Base-by-base conservation (phyloP, 352 stramenopile genomes). In the Phytophthora foliorum region DNA sequence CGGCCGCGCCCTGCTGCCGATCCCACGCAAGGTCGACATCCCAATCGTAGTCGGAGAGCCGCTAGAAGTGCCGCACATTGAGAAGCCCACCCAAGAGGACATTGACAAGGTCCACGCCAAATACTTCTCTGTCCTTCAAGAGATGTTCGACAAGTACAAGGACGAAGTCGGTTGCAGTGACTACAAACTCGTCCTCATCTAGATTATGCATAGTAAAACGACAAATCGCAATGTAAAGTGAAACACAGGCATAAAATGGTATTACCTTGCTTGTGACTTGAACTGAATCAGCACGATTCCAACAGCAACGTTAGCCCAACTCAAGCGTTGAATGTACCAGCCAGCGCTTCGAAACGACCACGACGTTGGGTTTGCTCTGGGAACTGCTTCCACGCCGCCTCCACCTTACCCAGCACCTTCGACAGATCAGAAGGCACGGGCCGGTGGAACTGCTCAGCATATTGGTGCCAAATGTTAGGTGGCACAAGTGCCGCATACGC, bases 121-220 rank as follows among this genome's bases (percentile, higher is more conserved):
- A 46, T 96, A 94, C 63, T 94, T 89, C 60, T 67, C 55, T 2
- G 52, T 63, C 22, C 63, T 96, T 39, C 61, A 77, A 22, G 65
- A 78, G 4, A 78, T 96, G 58, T 94, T 94, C 27, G 46, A 88
- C 45, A 82, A 81, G 57, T 79, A 92, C 75, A 94, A 94, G 75
- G 72, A 90, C 19, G 80, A 87, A 45, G 88, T 88, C 3, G 87
- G 86, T 2, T 96, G 86, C 64, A 46, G 36, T 1, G 86, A 94
- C 69, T 94, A 88, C 69, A 78, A 87, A 50, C 67, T 96, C n/a
- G 74, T 92, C 42, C 70, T 92, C 14, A 81, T 94, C 25, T 31
- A 57, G 24, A 41, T 38, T n/a, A 41, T 41, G 34, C 16, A 41
- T 41, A 41, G 4, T 16, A n/a, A n/a, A n/a, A n/a, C n/a, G n/a